Evolutionary conservation across 1,139 yeast genomes (phyloP), one percentile per base, ranked within the genome.

Genomic region (Sugiyamaella sp.): DNA sequence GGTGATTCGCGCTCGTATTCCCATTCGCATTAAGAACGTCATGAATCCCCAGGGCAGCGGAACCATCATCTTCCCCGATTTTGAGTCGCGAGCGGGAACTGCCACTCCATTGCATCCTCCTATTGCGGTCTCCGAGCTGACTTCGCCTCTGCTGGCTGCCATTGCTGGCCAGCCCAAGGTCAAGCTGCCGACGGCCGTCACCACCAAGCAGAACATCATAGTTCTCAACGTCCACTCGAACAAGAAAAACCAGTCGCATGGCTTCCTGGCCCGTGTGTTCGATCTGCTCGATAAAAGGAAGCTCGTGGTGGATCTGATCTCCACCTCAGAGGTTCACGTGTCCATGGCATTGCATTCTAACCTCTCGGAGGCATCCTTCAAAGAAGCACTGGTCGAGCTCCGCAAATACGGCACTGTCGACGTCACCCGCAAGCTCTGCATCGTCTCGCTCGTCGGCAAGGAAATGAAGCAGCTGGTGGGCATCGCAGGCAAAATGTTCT

Each of bases 381-480:
- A 80, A 22, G 78, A 78, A 53, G 97, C 98, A 1, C 78, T 90
- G 50, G 80, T 76, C 45, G 96, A 90, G 66, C 78, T 93, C 63
- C 80, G 85, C 50, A 81, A 80, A 64, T 84, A 87, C 74, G 99
- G 99, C 43, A 76, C 86, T 0, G 96, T 93, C 42, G 98, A 93
- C 65, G 84, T 91, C 49, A 88, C 95, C 1, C 81, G 87, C 61
- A 83, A 86, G 60, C 82, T 93, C 86, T 85, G 97, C 60, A 93
- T 93, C 66, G 85, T 93, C 22, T 90, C 98, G 3, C 79, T 93
- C 52, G 98, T 93, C 45, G 99, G 99, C 41, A 90, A 89, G 66
- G 96, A 93, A 70, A 93, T 93, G 99, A 93, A 90, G 66, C 96
- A 90, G 68, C 82, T 87, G 68, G 88, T 93, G 60, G 99, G 99